Conservation (phyloP, 352 stramenopile genomes). For the Phytopythium mirpurense region DNA sequence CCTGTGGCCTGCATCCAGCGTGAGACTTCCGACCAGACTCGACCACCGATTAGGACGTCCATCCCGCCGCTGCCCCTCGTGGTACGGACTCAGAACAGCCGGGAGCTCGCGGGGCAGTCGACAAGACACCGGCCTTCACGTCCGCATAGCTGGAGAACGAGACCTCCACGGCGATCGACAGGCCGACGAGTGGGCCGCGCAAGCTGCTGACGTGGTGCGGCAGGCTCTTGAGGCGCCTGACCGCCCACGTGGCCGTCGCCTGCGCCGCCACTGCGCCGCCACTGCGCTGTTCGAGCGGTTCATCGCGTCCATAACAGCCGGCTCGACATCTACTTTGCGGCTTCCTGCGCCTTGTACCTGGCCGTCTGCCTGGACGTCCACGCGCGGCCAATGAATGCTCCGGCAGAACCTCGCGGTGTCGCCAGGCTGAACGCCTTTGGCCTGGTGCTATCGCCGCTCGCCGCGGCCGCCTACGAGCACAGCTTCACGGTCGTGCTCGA, state of each 20-base stretch:
- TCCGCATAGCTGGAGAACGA: not conserved
- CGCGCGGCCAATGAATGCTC: too few species aligned
- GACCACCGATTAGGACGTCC: too few species aligned
- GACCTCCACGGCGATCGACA: not conserved
- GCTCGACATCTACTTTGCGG: slow-evolving; percentile 13
- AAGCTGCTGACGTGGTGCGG: not conserved
- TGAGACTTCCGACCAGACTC: too few species aligned
- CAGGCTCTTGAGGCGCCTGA: not conserved
- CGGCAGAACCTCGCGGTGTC: too few species aligned
- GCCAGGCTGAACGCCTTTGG: slow-evolving; percentile 3
- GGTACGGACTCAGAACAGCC: not conserved
- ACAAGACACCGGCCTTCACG: too few species aligned
- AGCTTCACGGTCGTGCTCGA: slow-evolving; percentile 6
- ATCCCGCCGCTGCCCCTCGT: not conserved
- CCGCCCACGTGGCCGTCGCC: not conserved
- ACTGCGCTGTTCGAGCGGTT: not conserved
- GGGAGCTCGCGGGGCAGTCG: not conserved
- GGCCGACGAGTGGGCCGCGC: not conserved
- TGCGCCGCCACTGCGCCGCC: not conserved
- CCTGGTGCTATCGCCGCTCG: not conserved
- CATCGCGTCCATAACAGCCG: not conserved
- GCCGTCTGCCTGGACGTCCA: slow-evolving; percentile 8
- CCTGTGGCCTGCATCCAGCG: too few species aligned
- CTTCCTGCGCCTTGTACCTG: slow-evolving; percentile 13
- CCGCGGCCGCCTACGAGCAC: slow-evolving; percentile 15